These are phyloP conservation scores for Vitellaria paradoxa DNA, from an alignment of 179 eudicot species.

Conservation along the genomic window DNA sequence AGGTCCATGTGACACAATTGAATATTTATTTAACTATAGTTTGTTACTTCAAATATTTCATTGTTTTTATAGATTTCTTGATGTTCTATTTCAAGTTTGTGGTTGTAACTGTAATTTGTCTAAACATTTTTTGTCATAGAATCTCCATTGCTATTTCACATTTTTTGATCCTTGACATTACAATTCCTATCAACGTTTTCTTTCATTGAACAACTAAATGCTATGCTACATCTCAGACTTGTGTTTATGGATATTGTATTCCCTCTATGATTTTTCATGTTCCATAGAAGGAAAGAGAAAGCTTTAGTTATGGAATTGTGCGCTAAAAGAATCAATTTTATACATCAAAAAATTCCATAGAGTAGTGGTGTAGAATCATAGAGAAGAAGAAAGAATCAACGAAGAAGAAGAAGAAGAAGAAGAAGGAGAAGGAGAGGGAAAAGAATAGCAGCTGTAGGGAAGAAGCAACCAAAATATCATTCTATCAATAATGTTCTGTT, in stretches of 20 bases:
- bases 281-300: not conserved
- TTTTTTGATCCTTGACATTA: not conserved
- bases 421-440: too few relatives aligned
- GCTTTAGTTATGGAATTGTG: not conserved
- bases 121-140: not conserved
- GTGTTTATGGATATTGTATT: not conserved
- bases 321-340: not conserved
- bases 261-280: not conserved
- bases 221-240: not conserved
- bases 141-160: not conserved
- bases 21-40: not conserved
- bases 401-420: too few relatives aligned
- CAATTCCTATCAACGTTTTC: not conserved
- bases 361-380: too few relatives aligned
- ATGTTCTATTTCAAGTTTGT: not conserved
- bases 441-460: too few relatives aligned
- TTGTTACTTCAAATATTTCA: not conserved
- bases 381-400: too few relatives aligned
- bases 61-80: not conserved
- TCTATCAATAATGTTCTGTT: too few relatives aligned
- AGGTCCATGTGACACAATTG: too few relatives aligned
- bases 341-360: not conserved
- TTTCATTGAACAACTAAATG: not conserved
- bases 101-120: not conserved
- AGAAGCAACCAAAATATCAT: too few relatives aligned